phyloP scores from a whole-genome alignment of 805 yeast species.

The Starmerella vaccinii region DNA sequence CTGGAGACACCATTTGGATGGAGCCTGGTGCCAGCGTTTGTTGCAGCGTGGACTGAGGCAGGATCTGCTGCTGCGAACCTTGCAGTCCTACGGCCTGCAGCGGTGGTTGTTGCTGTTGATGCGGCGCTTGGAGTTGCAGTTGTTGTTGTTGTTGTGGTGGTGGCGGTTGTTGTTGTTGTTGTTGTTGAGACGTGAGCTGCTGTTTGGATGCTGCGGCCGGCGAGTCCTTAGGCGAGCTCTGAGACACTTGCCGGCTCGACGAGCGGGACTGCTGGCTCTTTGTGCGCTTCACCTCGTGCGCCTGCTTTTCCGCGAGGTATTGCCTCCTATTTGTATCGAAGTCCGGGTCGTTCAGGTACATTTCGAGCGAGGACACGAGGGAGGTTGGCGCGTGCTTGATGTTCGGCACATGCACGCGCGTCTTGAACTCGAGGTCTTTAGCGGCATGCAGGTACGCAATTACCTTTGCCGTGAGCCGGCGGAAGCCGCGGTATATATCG shows the following conservation, averaged over 20 bases:
- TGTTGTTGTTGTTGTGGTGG: neutral
- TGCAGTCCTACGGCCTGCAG: conserved; percentile 6
- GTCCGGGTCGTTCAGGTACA: conserved; percentile 75
- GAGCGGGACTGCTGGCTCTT: conserved; percentile 4
- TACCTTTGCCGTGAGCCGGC: conserved; percentile 74
- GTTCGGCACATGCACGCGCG: conserved; percentile 87
- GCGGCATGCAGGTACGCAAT: conserved; percentile 82
- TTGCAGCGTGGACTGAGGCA: neutral
- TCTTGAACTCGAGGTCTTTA: conserved; percentile 73
- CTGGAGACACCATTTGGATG: conserved; percentile 7
- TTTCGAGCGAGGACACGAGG: conserved; percentile 73
- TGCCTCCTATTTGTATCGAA: conserved; percentile 72
- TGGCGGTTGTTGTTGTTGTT: neutral
- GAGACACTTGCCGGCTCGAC: neutral
- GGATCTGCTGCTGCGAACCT: conserved; percentile 10
- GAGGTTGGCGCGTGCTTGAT: conserved; percentile 97
- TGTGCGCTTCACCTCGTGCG: conserved; percentile 27
- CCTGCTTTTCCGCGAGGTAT: conserved; percentile 57
- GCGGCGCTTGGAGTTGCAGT: conserved; percentile 9
- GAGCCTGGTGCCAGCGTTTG: conserved; percentile 15
- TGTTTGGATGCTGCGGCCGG: neutral
- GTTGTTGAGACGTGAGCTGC: neutral
- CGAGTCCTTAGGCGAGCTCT: neutral
- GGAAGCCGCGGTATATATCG: conserved; percentile 73
- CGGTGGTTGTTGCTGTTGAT: conserved; percentile 7